A percentile compares a stretch with the other conserved stretches of the same genome.
Conservation (phyloP, 2,329 filamentous ascomycete genomes). For the Colletotrichum aenigma region DNA sequence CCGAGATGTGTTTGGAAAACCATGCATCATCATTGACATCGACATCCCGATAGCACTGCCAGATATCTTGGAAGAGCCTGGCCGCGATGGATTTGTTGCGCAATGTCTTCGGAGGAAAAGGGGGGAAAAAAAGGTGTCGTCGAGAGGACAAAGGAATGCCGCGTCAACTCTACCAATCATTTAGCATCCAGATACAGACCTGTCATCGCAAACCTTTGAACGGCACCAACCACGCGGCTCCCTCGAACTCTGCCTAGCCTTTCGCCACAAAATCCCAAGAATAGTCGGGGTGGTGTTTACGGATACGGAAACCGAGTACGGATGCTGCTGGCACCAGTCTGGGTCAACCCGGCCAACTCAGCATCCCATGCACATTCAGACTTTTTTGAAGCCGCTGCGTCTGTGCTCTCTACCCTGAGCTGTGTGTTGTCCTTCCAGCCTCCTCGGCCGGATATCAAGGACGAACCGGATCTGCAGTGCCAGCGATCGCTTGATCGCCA, state of each 20-base stretch:
- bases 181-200: background rate
- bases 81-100: background rate
- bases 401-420: background rate
- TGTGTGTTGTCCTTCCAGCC: background rate
- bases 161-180: background rate
- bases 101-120: background rate
- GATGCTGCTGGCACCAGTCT: background rate
- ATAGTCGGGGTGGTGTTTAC: background rate
- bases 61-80: background rate
- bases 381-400: background rate
- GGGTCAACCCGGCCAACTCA: background rate
- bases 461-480: background rate
- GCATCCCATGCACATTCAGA: background rate
- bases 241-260: background rate
- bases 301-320: background rate
- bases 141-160: background rate
- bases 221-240: background rate
- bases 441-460: background rate
- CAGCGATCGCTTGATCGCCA: background rate
- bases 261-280: background rate
- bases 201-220: background rate
- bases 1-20: background rate
- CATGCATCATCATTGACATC: conserved; percentile 10
- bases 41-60: background rate
- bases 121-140: background rate